Evolutionary conservation across 306 rosid species (phyloP), one percentile per base, ranked within the genome.

Genomic region (Prunus padus): DNA sequence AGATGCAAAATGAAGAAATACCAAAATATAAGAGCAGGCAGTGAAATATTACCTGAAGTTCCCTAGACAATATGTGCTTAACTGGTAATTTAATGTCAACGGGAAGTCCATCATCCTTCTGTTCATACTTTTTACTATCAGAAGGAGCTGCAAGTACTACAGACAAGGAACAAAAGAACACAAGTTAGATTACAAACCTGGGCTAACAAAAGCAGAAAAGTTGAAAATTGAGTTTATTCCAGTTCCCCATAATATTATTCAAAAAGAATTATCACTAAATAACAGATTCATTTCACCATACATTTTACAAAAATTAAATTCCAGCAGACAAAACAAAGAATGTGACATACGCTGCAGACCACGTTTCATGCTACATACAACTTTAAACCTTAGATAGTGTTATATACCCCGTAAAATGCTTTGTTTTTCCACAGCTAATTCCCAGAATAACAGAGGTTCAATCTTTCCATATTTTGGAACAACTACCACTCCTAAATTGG

Each of bases 81-180:
- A 92, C 90, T 52, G 98, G 98, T 83, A 90, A 82, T 79, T 95
- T 95, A 78, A 84, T 78, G 74, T 92, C 99, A 80, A 88, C 76
- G 7, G 90, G 86, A 85, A 89, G 73, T 59, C 79, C 88, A 55
- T 92, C 97, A 19, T 89, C 93, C 84, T 88, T 90, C 44, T 75
- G 84, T 72, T 95, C 97, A 67, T 82, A 67, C 77, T 76, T 89
- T 82, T 85, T 90, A 61, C 76, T 80, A 62, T 92, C 97, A 73
- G 89, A 46, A 67, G 96, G 84, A 67, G 93, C 87, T 79, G 89
- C 84, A 79, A 81, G 85, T 73, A 75, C 88, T 84, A 68, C 31
- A 80, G 68, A 65, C 16, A 50, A 84, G 76, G 44, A 76, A 82
- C 19, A 73, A 75, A n/a, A 56, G 30, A 60, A 37, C 60, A n/a